Evolutionary conservation across 257 asterid species (phyloP), one percentile per base, ranked within the genome.

Genomic region (Penstemon newberryi): DNA sequence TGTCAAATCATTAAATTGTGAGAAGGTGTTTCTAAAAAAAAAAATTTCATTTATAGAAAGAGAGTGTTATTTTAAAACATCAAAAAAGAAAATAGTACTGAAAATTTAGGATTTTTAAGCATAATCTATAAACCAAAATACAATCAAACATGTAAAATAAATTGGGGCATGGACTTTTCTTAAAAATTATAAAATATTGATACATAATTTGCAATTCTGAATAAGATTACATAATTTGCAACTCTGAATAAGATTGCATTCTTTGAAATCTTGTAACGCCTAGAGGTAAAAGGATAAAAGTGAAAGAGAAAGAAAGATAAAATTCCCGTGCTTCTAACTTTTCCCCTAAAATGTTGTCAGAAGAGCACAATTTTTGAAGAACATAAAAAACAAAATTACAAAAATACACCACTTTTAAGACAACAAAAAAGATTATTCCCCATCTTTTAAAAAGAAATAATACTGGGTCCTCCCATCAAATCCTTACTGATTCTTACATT

Each of bases 401-500:
- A 63, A 67, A 60, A 11, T 45, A 33, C 50, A 0, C 40, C 33
- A 43, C 66, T 43, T 68, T 62, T 59, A 73, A 59, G 57, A 60
- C 69, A 46, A 53, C 60, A 49, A 74, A 15, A 73, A 52, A 67
- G 45, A 74, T 60, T 52, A 61, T 74, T 61, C 78, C 49, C 25
- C 42, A 49, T 49, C 33, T 62, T 70, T 62, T 53, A 1, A 53
- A 53, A 62, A 71, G 56, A 38, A 59, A 19, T 8, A 40, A 50
- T 59, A 49, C 53, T 39, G 39, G 59, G 10, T 33, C 70, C 44
- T 41, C 15, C 5, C 54, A 5, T 5, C 13, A 18, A 9, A 54
- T 54, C 55, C 42, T 8, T 8, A 7, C 55, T 33, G 65, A 67
- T 44, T 56, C 72, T 65, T 56, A 56, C 63, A 60, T 8, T 59